Conservation (phyloP, 1,284 basidiomycete genomes). For the Ustilago loliicola region DNA sequence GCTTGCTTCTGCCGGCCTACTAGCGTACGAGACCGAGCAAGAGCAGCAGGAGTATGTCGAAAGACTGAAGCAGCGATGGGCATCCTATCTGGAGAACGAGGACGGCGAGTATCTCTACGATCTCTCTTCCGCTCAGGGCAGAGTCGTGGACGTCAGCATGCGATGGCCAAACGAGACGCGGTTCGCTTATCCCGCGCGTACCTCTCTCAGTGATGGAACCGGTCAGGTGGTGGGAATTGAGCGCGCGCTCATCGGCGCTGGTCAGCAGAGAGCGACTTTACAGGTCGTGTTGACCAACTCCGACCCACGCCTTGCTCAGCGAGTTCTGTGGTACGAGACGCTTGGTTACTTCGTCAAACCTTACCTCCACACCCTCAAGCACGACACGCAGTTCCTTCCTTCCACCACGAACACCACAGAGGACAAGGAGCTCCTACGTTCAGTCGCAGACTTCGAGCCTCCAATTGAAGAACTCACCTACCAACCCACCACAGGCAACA, state of each 20-base stretch:
- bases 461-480: constrained; percentile 53
- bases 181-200: constrained; percentile 71
- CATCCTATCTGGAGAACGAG: constrained; percentile 13
- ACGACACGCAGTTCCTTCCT: constrained; percentile 60
- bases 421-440: constrained; percentile 50
- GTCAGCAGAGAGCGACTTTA: constrained; percentile 82
- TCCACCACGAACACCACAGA: not conserved
- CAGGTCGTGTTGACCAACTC: constrained; percentile 80
- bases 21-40: constrained; percentile 27
- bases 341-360: constrained; percentile 93
- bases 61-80: constrained; percentile 26
- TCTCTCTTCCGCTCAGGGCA: not conserved
- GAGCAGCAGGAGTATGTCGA: constrained; percentile 36
- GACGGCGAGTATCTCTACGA: constrained; percentile 46
- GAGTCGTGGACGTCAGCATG: constrained; percentile 59
- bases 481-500: constrained; percentile 32
- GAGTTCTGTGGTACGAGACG: constrained; percentile 85
- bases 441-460: constrained; percentile 42
- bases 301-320: constrained; percentile 71
- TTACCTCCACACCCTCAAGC: constrained; percentile 83
- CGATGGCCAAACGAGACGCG: constrained; percentile 71
- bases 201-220: constrained; percentile 24
- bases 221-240: constrained; percentile 75
- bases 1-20: constrained; percentile 25
- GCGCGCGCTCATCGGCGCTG: constrained; percentile 81